Conservation (phyloP, 768 basidiomycete species). For the Tricholoma furcatifolium region DNA sequence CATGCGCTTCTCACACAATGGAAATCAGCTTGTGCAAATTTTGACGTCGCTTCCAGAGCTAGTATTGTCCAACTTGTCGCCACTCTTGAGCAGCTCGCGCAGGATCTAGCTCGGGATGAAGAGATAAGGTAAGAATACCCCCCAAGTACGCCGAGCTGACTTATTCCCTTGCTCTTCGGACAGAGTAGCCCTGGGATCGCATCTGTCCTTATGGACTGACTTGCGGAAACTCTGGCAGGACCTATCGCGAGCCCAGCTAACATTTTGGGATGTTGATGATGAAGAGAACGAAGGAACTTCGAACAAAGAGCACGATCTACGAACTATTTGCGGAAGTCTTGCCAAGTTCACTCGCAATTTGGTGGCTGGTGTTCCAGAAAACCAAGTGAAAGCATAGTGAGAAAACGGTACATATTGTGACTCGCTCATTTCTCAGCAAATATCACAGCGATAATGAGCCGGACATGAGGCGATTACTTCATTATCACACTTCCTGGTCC, state of each 20-base stretch:
- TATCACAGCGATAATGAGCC: conserved; percentile 64
- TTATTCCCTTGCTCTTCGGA: conserved; percentile 1
- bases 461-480: conserved; percentile 62
- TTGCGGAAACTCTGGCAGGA: conserved; percentile 59
- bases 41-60: conserved; percentile 37
- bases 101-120: conserved; percentile 48
- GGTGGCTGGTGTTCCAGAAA: conserved; percentile 69
- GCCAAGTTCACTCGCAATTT: conserved; percentile 84
- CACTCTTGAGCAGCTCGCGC: conserved; percentile 50
- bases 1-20: conserved; percentile 29
- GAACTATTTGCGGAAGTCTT: conserved; percentile 45
- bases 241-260: conserved; percentile 44
- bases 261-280: conserved; percentile 51
- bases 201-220: conserved; percentile 53
- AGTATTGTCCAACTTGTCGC: conserved; percentile 29
- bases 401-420: conserved; percentile 24
- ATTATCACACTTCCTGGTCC: conserved; percentile 76
- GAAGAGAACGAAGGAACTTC: conserved; percentile 25
- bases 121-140: conserved; percentile 31
- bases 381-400: conserved; percentile 75
- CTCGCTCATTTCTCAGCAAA: conserved; percentile 4
- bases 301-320: conserved; percentile 33
- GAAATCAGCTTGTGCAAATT: conserved; percentile 39
- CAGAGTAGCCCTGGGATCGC: conserved; percentile 27
- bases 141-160: background rate